phyloP scores from a whole-genome alignment of 352 stramenopile species.

The Plasmopara viticola region DNA sequence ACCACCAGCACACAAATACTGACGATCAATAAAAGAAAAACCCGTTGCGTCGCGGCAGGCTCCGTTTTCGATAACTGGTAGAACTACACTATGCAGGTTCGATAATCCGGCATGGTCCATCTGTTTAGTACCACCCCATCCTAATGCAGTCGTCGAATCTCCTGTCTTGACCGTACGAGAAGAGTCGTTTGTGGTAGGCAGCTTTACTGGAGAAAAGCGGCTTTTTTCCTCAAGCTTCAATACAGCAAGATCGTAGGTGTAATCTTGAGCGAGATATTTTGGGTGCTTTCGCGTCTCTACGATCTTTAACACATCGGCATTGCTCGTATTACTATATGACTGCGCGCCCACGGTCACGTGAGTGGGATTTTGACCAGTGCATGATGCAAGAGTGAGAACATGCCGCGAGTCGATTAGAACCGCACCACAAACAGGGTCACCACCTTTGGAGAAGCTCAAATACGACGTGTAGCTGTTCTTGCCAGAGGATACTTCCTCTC shows the following conservation, averaged over 20 bases:
- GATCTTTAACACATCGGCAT: neutral
- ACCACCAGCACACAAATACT: neutral
- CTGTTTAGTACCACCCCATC: neutral
- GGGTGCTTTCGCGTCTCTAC: neutral
- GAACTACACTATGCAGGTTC: neutral
- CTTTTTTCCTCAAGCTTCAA: neutral
- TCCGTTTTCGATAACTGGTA: neutral
- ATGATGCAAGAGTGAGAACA: neutral
- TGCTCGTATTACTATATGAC: neutral
- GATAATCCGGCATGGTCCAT: neutral
- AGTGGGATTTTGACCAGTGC: neutral
- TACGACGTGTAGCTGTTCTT: neutral
- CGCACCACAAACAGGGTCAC: neutral
- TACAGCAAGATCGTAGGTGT: neutral
- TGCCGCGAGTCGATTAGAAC: neutral
- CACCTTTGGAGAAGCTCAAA: neutral
- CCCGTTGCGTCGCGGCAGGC: neutral
- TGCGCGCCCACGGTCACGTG: neutral
- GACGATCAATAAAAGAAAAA: neutral
- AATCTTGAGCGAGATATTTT: neutral
- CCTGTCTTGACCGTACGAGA: neutral
- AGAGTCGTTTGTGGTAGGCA: neutral
- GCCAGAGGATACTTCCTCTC: conserved; percentile 15
- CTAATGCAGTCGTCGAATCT: neutral
- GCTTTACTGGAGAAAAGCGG: neutral